These are phyloP conservation scores for Apostasia ramifera DNA, from an alignment of 106 monocot genomes.

Conservation along the genomic window DNA sequence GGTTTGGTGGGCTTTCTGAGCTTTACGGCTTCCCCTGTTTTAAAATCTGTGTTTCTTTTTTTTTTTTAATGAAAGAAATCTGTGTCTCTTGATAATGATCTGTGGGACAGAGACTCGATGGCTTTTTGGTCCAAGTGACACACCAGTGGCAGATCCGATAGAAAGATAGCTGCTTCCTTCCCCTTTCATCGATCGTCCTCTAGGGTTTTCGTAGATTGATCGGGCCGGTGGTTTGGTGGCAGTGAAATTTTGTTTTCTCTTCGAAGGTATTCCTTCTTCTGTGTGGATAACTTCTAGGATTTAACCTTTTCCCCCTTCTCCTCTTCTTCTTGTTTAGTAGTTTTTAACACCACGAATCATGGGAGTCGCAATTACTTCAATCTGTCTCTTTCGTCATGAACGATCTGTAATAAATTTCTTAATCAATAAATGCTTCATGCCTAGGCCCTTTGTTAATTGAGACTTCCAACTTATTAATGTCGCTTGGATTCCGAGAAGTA, in stretches of 20 bases:
- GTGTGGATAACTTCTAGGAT: neutral
- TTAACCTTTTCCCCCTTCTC: neutral
- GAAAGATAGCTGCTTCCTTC: too few relatives aligned
- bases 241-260: neutral
- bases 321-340: neutral
- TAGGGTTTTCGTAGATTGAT: neutral
- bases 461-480: neutral
- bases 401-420: neutral
- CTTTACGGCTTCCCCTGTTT: constrained; percentile 7
- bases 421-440: neutral
- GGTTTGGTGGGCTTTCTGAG: neutral
- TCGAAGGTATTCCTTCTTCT: neutral
- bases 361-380: too few relatives aligned
- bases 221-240: too few relatives aligned
- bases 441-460: neutral
- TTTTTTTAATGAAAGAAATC: too few relatives aligned
- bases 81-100: neutral
- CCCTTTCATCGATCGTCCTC: neutral
- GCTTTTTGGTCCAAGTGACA: neutral
- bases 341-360: too few relatives aligned
- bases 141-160: neutral
- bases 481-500: neutral
- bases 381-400: too few relatives aligned
- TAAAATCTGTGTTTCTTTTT: neutral
- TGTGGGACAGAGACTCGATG: neutral